Base-by-base conservation (phyloP, 352 stramenopile genomes). In the Globisporangium yorkense region DNA sequence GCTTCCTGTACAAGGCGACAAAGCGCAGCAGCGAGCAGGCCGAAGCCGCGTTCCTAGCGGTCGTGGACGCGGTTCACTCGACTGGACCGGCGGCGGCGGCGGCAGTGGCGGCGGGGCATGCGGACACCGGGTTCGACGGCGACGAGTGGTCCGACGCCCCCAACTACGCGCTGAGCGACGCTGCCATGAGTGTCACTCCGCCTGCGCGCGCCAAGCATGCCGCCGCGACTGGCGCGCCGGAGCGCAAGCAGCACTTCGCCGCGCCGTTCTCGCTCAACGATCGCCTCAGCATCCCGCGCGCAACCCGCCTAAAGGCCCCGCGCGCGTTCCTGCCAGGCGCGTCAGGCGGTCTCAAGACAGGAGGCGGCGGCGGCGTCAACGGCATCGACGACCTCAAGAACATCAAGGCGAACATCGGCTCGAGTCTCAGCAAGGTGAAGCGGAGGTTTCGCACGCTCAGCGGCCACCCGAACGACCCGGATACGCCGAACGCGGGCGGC, bases 351-450 rank as follows among this genome's bases (percentile, higher is more conserved):
- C 18, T 37, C 37, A 50, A 54, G 46, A 24, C 58, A 24, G 62
- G 64, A 31, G 63, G 57, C 21, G 63, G 67, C 20, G 66, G 63
- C 1, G 66, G 47, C 35, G 33, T 16, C 10, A 51, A 52, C 13
- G 72, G 82, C 56, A 81, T 89, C 55, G 77, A 89, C 54, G 80
- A 89, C 44, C 54, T 92, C 29, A 88, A 88, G 58, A 84, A 74
- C 50, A 87, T 87, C 50, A 89, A 86, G 58, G 70, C 72, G 3
- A 89, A 92, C 44, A 68, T 92, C 33, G 76, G 79, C 12, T 89
- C 80, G 18, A 89, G 77, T 46, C 70, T 92, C 20, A 90, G 85
- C 46, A 90, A 90, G 60, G 79, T 92, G 39, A 89, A 88, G 54
- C 82, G 72, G 37, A 75, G 74, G 13, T 89, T 92, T 27, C 72